Evolutionary conservation across 176 grass and related monocot genomes (phyloP), one percentile per base, ranked within the genome.

Genomic region (Rhynchospora tenuis): DNA sequence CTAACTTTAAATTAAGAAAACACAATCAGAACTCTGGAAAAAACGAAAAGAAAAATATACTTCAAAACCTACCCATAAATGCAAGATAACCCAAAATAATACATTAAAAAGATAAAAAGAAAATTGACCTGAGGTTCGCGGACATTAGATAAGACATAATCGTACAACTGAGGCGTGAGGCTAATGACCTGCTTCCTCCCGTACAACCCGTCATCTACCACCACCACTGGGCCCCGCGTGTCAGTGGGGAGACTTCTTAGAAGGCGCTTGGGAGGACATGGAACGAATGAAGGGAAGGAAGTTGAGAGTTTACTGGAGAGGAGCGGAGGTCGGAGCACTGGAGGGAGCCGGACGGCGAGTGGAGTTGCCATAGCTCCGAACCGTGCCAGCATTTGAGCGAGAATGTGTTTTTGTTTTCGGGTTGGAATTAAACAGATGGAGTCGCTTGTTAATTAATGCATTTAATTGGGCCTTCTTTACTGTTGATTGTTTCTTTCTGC

Each of bases 111-210:
- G 2, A 24, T 43, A 66, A 45, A 27, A 46, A 84, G 22, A 8
- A 16, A 45, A 19, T 78, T 82, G 57, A 98, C 95, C 72, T 88
- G 95, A 50, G 86, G 90, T 70, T 98, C 95, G 27, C 95, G 92
- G 73, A 94, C 90, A 83, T 98, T 98, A 66, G 95, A 84, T 78
- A 94, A 68, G 33, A 98, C 66, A 84, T 94, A 94, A 16, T 91
- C 86, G 79, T 90, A 98, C 79, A 98, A 81, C 63, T 73, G 87
- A 19, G 90, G 84, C 56, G 89, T 88, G 86, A 94, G 73, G 19
- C 74, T 89, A 64, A 98, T 54, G 54, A 90, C 65, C 86, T 94
- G 85, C 92, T 98, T 98, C 78, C 84, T 81, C 79, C 95, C 95
- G 46, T 77, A 86, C 46, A 84, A 89, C 26, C 83, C 79, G 60